Conservation (phyloP, 2,329 filamentous ascomycete species). For the Epichloe brachyelytri region DNA sequence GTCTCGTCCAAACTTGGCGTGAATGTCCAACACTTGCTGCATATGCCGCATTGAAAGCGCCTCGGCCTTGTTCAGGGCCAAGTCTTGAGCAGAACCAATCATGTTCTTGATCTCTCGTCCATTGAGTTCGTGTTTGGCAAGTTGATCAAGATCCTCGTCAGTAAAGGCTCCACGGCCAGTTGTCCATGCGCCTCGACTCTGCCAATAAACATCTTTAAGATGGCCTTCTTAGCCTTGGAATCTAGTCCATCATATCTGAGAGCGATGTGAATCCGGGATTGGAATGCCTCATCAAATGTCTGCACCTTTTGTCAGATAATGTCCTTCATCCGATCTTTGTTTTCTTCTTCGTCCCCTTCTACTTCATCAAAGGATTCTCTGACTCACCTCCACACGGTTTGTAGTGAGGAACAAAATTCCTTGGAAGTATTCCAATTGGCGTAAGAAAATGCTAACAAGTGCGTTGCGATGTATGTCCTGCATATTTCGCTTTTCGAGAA, state of each 20-base stretch:
- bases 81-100: constrained; percentile 67
- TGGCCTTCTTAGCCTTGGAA: constrained; percentile 57
- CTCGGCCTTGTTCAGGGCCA: constrained; percentile 64
- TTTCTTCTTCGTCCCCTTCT: neutral
- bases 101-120: constrained; percentile 75
- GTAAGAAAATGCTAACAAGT: constrained; percentile 75
- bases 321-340: neutral
- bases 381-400: constrained; percentile 57
- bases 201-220: constrained; percentile 77
- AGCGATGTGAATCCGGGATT: constrained; percentile 76
- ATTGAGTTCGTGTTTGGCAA: constrained; percentile 54
- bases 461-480: constrained; percentile 78
- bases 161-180: constrained; percentile 43
- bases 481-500: constrained; percentile 74
- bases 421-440: constrained; percentile 82
- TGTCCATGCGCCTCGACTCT: constrained; percentile 55
- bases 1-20: constrained; percentile 71
- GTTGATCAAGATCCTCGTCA: constrained; percentile 51
- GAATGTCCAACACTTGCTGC: constrained; percentile 69
- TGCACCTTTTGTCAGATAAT: constrained; percentile 15
- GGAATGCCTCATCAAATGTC: constrained; percentile 85
- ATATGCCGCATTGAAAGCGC: constrained; percentile 68
- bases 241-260: constrained; percentile 68
- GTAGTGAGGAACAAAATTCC: constrained; percentile 85
- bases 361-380: neutral